Evolutionary conservation across 768 basidiomycete species (phyloP), one percentile per base, ranked within the genome.

Genomic region (Dioszegia hungarica): DNA sequence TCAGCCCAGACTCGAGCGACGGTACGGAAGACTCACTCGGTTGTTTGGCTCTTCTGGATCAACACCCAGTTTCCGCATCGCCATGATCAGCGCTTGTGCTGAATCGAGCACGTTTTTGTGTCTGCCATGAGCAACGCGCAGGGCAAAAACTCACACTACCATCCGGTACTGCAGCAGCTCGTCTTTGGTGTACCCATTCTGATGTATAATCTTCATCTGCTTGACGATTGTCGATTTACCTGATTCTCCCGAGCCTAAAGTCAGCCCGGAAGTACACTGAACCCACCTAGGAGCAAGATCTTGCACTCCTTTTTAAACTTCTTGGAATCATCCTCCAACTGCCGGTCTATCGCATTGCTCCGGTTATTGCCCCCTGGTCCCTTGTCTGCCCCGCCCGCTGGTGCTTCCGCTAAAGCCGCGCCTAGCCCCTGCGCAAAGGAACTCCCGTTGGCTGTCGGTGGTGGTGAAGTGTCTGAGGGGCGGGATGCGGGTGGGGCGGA

Each of bases 131-230:
- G 50, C 59, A 14, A 54, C 19, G 46, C 10, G 8, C 34, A 22
- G 28, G 9, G 33, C n/a, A 9, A 50, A 14, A 28, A 74, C 77
- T 88, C 87, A 90, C 45, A 98, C 85, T 28, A 86, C 85, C 0
- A 85, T 82, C 19, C 87, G 81, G 79, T 84, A 94, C 2, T 83
- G 81, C 58, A 85, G 80, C 25, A 90, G 83, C 74, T 95, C 91
- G 0, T 86, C 82, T 8, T 78, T 76, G 2, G 85, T 83, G 77
- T 91, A 98, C 12, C 93, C 93, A 60, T 86, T 85, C 75, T 94
- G 89, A 75, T 98, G 89, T 46, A 97, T 92, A 56, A 97, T 93
- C 81, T 94, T 95, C 92, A 98, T 95, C 77, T 98, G 93, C 74
- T 98, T 97, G 33, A 95, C 91, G 62, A 98, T 90, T 0, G 93